Evolutionary conservation across 1,284 basidiomycete species (phyloP).

Genomic region (Polyporus tsugae): DNA sequence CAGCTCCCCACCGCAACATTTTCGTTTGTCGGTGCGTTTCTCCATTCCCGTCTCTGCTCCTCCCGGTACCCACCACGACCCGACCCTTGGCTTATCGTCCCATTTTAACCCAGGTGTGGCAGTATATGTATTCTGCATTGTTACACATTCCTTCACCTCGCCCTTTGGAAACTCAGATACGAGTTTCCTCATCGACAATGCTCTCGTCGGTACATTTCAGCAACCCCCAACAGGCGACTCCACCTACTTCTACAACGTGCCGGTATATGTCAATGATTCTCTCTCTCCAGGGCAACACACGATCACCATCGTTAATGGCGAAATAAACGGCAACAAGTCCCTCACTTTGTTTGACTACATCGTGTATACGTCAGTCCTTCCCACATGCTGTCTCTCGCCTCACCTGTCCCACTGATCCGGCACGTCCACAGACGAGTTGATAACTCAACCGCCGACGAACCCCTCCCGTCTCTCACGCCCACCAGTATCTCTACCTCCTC

Average conservation of each 20-base stretch:
- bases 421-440: conserved; percentile 21
- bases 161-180: conserved; percentile 44
- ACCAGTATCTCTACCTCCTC: conserved; percentile 1
- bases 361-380: conserved; percentile 33
- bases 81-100: not conserved
- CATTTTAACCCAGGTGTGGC: conserved; percentile 38
- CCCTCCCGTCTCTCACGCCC: conserved; percentile 7
- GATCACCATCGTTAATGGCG: conserved; percentile 31
- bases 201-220: conserved; percentile 39
- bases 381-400: conserved; percentile 9
- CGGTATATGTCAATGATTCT: conserved; percentile 43
- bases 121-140: conserved; percentile 44
- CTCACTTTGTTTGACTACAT: conserved; percentile 36
- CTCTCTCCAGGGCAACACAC: conserved; percentile 35
- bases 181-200: conserved; percentile 47
- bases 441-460: not conserved
- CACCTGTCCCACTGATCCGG: conserved; percentile 4
- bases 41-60: not conserved
- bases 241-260: conserved; percentile 40
- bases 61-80: not conserved
- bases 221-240: conserved; percentile 23
- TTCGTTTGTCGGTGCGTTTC: conserved; percentile 27
- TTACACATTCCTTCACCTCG: conserved; percentile 35
- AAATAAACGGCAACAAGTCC: conserved; percentile 19
- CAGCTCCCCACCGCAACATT: conserved; percentile 37